These are phyloP conservation scores for Hanseniaspora lindneri DNA, from an alignment of 805 yeast species.

Conservation along the genomic window DNA sequence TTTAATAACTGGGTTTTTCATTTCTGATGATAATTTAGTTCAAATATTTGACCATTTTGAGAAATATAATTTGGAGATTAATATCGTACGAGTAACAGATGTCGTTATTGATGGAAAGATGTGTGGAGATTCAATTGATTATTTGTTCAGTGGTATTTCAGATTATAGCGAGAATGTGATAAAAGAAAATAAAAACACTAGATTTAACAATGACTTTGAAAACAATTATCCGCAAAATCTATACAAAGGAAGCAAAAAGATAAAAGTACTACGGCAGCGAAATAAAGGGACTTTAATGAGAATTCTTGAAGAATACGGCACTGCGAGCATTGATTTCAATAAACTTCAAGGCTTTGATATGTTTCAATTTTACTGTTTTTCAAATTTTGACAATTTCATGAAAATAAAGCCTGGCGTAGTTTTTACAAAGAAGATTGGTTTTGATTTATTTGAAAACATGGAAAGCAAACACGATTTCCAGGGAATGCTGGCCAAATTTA, in stretches of 20 bases:
- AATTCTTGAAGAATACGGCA: slow-evolving; percentile 13
- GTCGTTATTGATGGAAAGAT: slow-evolving; percentile 2
- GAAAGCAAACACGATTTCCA: background rate
- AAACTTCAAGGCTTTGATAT: slow-evolving; percentile 10
- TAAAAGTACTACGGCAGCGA: background rate
- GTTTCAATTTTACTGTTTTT: slow-evolving; percentile 5
- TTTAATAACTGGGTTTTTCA: slow-evolving; percentile 10
- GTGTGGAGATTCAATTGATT: slow-evolving; percentile 6
- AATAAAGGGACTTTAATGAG: background rate
- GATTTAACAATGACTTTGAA: slow-evolving; percentile 4
- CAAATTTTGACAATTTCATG: slow-evolving; percentile 10
- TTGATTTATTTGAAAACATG: slow-evolving; percentile 10
- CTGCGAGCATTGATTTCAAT: slow-evolving; percentile 9
- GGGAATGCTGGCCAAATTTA: slow-evolving; percentile 4
- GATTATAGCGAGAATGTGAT: background rate
- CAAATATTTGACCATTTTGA: background rate
- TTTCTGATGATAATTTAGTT: background rate
- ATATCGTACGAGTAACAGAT: slow-evolving; percentile 5
- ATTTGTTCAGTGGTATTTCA: slow-evolving; percentile 5
- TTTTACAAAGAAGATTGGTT: background rate
- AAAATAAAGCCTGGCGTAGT: slow-evolving; percentile 10
- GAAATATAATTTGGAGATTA: background rate
- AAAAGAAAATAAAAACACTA: background rate
- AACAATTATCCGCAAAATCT: slow-evolving; percentile 2
- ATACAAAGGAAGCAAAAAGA: background rate